Evolutionary conservation across 2,329 filamentous ascomycete genomes (phyloP).

Genomic region (Pyrenophora teres): DNA sequence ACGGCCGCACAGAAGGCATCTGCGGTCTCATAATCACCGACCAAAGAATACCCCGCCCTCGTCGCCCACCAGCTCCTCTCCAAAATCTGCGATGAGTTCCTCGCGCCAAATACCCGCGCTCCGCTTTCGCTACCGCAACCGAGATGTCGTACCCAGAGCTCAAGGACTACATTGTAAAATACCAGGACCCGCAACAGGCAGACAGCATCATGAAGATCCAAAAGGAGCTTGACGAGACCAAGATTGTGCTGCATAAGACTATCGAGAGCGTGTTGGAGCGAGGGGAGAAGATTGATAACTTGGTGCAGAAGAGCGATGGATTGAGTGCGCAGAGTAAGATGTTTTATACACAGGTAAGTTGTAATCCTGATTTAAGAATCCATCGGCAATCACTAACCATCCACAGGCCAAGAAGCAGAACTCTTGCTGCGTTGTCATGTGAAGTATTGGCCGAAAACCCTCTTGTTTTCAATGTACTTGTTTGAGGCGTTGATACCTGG

Average conservation of each 20-base stretch:
- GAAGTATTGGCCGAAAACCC: conserved; percentile 8
- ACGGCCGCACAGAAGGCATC: conserved; percentile 52
- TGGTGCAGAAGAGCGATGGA: conserved; percentile 91
- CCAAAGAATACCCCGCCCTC: conserved; percentile 62
- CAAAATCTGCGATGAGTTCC: conserved; percentile 87
- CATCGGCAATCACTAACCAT: background rate
- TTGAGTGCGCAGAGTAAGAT: conserved; percentile 93
- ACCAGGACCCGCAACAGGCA: conserved; percentile 85
- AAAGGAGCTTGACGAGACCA: conserved; percentile 95
- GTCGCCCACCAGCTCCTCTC: conserved; percentile 86
- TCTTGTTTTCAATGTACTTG: background rate
- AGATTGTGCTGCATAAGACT: conserved; percentile 96
- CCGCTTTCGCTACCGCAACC: conserved; percentile 52
- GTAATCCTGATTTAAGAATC: too few species aligned
- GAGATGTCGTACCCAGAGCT: conserved; percentile 70
- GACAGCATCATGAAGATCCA: conserved; percentile 96
- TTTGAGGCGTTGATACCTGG: conserved; percentile 4
- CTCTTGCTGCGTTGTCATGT: conserved; percentile 64
- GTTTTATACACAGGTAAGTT: conserved; percentile 80
- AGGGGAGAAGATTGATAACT: conserved; percentile 93
- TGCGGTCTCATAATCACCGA: conserved; percentile 56
- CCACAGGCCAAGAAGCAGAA: conserved; percentile 64
- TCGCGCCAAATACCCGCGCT: conserved; percentile 71
- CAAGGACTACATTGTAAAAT: conserved; percentile 76
- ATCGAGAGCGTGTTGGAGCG: conserved; percentile 87